A percentile compares a stretch with the other conserved stretches of the same genome.
phyloP scores from a whole-genome alignment of 2,329 filamentous ascomycete species.

The Calonectria hawksworthii region DNA sequence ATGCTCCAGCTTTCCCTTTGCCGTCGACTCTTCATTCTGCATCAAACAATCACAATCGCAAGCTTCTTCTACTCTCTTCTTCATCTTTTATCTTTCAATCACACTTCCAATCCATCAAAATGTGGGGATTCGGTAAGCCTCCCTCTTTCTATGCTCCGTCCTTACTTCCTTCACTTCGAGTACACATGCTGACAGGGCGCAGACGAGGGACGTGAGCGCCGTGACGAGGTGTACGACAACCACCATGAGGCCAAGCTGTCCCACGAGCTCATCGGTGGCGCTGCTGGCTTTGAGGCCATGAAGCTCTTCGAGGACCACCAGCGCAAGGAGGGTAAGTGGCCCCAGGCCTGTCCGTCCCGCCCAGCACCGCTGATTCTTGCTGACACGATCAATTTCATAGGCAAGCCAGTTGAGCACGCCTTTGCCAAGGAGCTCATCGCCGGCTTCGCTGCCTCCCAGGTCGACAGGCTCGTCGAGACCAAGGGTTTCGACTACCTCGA shows the following conservation, averaged over 20 bases:
- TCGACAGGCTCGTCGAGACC: slow-evolving; percentile 82
- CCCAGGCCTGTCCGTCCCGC: not conserved
- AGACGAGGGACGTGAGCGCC: slow-evolving; percentile 37
- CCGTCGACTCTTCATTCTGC: not conserved
- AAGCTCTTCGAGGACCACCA: slow-evolving; percentile 84
- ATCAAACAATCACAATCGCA: not conserved
- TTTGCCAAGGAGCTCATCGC: slow-evolving; percentile 85
- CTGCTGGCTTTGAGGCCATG: slow-evolving; percentile 83
- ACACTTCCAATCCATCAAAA: slow-evolving; percentile 11
- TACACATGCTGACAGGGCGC: not conserved
- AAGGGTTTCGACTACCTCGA: slow-evolving; percentile 74
- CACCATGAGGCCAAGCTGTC: slow-evolving; percentile 73
- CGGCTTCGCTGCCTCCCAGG: slow-evolving; percentile 79
- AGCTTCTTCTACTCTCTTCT: no score
- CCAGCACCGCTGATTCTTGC: not conserved
- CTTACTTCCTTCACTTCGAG: no score
- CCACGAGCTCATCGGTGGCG: slow-evolving; percentile 83
- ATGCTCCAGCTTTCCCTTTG: not conserved
- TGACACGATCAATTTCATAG: not conserved
- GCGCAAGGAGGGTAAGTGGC: slow-evolving; percentile 67
- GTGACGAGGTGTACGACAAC: slow-evolving; percentile 59
- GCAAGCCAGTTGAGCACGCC: slow-evolving; percentile 74
- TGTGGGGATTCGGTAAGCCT: slow-evolving; percentile 29
- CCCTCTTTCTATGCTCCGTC: not conserved
- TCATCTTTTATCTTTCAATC: not conserved